Percentiles rank a stretch among this genome's conserved stretches.
Conservation (phyloP, 164 flowering plant genomes). For the Chimonanthus salicifolius region DNA sequence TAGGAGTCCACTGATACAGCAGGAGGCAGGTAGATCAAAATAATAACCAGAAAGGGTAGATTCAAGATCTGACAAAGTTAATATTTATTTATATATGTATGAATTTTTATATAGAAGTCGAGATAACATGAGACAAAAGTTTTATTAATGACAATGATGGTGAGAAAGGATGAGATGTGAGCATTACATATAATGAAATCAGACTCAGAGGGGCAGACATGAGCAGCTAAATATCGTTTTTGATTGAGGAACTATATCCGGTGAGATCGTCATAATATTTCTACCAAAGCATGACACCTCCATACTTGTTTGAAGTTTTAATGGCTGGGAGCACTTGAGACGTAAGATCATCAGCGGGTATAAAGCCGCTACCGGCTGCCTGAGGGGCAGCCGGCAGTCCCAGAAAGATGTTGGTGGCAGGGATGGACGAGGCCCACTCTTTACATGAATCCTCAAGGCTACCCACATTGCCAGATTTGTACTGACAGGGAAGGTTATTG, state of each 20-base stretch:
- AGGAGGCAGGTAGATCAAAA: too few relatives aligned
- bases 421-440: slow-evolving; percentile 4
- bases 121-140: too few relatives aligned
- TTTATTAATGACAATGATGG: too few relatives aligned
- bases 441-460: not conserved
- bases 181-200: too few relatives aligned
- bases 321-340: slow-evolving; percentile 7
- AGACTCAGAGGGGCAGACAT: not conserved
- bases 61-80: too few relatives aligned
- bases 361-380: slow-evolving; percentile 13
- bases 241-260: slow-evolving; percentile 9
- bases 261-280: slow-evolving; percentile 9
- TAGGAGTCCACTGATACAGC: too few relatives aligned
- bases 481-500: slow-evolving; percentile 14
- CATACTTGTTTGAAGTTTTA: slow-evolving; percentile 11
- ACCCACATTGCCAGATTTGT: not conserved
- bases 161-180: too few relatives aligned
- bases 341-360: not conserved
- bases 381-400: slow-evolving; percentile 15
- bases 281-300: slow-evolving; percentile 17
- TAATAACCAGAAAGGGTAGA: too few relatives aligned
- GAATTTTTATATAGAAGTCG: too few relatives aligned
- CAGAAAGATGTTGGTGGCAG: slow-evolving; percentile 9
- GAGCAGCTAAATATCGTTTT: not conserved
- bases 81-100: too few relatives aligned